phyloP scores from a whole-genome alignment of 495 filamentous ascomycete genomes.

The Astrothelium macrocarpum region DNA sequence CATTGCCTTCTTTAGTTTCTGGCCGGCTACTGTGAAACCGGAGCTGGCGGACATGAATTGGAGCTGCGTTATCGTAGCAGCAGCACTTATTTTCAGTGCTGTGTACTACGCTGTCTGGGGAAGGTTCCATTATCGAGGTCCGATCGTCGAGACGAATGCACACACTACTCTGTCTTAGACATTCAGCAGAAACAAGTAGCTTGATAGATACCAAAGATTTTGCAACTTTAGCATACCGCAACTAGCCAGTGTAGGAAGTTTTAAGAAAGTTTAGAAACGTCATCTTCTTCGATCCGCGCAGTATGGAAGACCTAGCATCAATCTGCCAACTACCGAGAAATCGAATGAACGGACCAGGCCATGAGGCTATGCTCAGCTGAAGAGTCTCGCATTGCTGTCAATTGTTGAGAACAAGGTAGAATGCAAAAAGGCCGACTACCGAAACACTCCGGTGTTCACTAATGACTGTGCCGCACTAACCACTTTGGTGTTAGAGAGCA shows the following conservation, averaged over 20 bases:
- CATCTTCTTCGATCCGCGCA: background rate
- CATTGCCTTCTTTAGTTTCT: conserved; percentile 20
- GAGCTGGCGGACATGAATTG: conserved; percentile 22
- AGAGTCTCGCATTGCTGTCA: background rate
- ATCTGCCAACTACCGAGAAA: background rate
- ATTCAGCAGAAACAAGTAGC: background rate
- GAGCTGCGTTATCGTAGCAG: conserved; percentile 19
- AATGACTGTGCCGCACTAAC: no score
- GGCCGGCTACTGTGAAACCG: conserved; percentile 17
- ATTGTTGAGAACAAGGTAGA: background rate
- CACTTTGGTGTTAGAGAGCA: no score
- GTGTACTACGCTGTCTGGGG: conserved; percentile 29
- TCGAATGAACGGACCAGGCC: background rate
- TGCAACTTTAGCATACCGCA: background rate
- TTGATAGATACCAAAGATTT: conserved; percentile 2
- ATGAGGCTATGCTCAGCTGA: background rate
- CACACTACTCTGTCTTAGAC: background rate
- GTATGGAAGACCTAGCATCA: background rate
- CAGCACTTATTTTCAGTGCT: conserved; percentile 18
- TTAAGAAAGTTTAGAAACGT: background rate
- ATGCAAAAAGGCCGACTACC: no score
- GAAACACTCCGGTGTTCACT: no score
- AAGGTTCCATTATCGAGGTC: conserved; percentile 32
- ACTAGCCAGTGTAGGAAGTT: background rate
- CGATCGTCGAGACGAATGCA: conserved; percentile 5